phyloP scores from a whole-genome alignment of 2,329 filamentous ascomycete genomes.

The Nemania diffusa region DNA sequence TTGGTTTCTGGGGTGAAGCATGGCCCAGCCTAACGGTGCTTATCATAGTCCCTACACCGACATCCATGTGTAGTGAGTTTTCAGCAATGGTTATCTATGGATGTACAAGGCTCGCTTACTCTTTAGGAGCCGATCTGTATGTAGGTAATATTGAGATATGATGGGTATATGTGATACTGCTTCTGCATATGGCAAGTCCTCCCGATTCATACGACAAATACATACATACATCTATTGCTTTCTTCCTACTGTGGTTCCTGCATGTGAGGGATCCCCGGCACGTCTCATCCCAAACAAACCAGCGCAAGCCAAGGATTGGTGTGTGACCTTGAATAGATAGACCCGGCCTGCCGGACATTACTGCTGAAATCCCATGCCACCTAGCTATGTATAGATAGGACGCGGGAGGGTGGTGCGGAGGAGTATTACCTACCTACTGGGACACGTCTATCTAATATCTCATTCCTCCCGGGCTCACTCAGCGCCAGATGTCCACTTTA shows the following conservation, averaged over 20 bases:
- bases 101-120: conserved; percentile 14
- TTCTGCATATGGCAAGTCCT: conserved; percentile 30
- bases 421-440: not conserved
- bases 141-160: conserved; percentile 6
- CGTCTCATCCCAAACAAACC: conserved; percentile 29
- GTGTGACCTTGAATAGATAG: conserved; percentile 15
- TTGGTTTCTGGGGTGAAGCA: conserved; percentile 9
- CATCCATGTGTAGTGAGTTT: not conserved
- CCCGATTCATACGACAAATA: conserved; percentile 23
- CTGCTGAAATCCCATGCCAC: conserved; percentile 12
- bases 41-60: conserved; percentile 6
- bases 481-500: not conserved
- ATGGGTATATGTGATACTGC: not conserved
- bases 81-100: not conserved
- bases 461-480: conserved; percentile 6
- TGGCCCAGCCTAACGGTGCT: conserved; percentile 9
- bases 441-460: conserved; percentile 6
- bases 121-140: not conserved
- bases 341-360: conserved; percentile 31
- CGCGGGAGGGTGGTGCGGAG: conserved; percentile 16
- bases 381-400: conserved; percentile 28
- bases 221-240: conserved; percentile 3
- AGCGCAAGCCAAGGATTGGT: conserved; percentile 13
- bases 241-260: conserved; percentile 14
- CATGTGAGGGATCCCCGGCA: conserved; percentile 10